Evolutionary conservation across 129 eudicot genomes (phyloP).

Genomic region (Saussurea involucrata): DNA sequence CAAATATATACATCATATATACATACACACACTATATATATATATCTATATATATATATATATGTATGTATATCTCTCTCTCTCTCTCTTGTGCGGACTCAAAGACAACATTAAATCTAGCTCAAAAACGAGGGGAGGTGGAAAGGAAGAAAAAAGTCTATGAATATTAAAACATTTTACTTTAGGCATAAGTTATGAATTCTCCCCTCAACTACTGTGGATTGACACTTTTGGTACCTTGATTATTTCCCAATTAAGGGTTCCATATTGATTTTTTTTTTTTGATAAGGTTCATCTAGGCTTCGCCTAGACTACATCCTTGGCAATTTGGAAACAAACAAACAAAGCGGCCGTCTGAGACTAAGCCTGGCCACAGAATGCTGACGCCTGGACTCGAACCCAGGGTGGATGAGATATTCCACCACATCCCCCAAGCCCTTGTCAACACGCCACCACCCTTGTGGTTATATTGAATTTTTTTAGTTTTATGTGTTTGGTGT

Average conservation of each 20-base stretch:
- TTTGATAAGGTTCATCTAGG: too few relatives aligned
- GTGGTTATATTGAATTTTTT: too few relatives aligned
- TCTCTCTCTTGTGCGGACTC: conserved; percentile 34
- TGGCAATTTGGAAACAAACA: too few relatives aligned
- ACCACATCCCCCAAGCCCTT: too few relatives aligned
- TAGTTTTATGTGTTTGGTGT: neutral
- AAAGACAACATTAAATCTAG: conserved; percentile 46
- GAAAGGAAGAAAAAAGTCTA: conserved; percentile 16
- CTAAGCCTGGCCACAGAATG: too few relatives aligned
- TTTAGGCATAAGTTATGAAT: neutral
- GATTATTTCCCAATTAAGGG: neutral
- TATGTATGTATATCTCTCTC: neutral
- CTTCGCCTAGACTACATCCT: too few relatives aligned
- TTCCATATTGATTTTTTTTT: too few relatives aligned
- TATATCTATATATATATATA: neutral
- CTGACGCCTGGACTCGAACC: too few relatives aligned
- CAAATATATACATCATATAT: conserved; percentile 10
- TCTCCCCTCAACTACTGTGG: neutral
- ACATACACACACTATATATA: neutral
- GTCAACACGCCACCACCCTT: too few relatives aligned
- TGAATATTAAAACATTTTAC: conserved; percentile 15
- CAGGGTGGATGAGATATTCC: too few relatives aligned
- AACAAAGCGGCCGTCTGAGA: too few relatives aligned
- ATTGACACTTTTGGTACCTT: conserved; percentile 3
- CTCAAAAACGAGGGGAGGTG: conserved; percentile 32